Percentiles rank a stretch among this genome's conserved stretches.
Evolutionary conservation across 768 basidiomycete genomes (phyloP).

Genomic region (Agrocybe praecox): DNA sequence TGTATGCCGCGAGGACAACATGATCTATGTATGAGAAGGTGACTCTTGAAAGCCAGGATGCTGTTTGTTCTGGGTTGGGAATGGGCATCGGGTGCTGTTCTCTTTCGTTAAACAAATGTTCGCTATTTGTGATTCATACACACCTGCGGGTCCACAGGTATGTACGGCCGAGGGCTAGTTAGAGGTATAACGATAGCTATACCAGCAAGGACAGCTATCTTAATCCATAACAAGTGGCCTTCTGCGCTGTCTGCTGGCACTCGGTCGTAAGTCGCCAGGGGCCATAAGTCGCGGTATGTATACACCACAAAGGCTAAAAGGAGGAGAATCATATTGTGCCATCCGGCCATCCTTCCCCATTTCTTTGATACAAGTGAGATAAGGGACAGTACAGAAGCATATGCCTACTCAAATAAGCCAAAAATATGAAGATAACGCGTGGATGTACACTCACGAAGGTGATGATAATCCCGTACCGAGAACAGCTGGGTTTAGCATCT

Average conservation of each 20-base stretch:
- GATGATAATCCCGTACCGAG: not conserved
- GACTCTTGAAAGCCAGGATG: slow-evolving; percentile 44
- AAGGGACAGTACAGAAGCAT: slow-evolving; percentile 30
- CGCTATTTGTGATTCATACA: not conserved
- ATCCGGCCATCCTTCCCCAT: slow-evolving; percentile 26
- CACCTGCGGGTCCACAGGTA: slow-evolving; percentile 50
- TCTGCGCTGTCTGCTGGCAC: slow-evolving; percentile 44
- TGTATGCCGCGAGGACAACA: slow-evolving; percentile 43
- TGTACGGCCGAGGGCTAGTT: slow-evolving; percentile 50
- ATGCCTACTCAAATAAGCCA: not conserved
- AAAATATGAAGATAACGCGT: not conserved
- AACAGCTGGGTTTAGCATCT: not conserved
- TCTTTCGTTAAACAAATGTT: not conserved
- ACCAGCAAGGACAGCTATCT: slow-evolving; percentile 42
- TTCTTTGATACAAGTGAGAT: slow-evolving; percentile 30
- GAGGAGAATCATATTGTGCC: slow-evolving; percentile 29
- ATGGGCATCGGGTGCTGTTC: slow-evolving; percentile 30
- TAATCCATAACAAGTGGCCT: slow-evolving; percentile 48
- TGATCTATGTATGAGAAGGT: slow-evolving; percentile 59
- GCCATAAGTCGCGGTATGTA: slow-evolving; percentile 57
- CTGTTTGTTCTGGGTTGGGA: slow-evolving; percentile 51
- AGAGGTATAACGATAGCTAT: slow-evolving; percentile 53
- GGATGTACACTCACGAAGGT: not conserved
- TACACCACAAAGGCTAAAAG: slow-evolving; percentile 44
- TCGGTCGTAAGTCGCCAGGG: slow-evolving; percentile 50